These are phyloP conservation scores for Lasiosphaeris hirsuta DNA, from an alignment of 495 filamentous ascomycete genomes.

Conservation along the genomic window DNA sequence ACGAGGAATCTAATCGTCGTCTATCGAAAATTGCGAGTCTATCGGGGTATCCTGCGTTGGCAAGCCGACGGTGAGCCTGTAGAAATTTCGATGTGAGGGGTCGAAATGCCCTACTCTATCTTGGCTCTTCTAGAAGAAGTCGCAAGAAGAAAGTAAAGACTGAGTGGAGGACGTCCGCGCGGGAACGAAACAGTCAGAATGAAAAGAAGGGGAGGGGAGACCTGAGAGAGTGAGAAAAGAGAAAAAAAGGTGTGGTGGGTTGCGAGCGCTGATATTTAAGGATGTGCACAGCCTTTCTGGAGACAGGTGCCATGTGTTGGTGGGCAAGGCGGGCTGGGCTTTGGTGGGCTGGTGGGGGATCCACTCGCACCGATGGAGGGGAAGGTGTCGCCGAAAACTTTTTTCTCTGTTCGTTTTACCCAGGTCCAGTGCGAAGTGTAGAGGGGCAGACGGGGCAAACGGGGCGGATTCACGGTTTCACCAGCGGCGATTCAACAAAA, in stretches of 20 bases:
- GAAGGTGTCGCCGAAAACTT: constrained; percentile 26
- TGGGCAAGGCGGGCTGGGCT: constrained; percentile 5
- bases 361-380: constrained; percentile 24
- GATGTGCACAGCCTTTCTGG: constrained; percentile 22
- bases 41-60: constrained; percentile 24
- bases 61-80: constrained; percentile 23
- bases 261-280: constrained; percentile 27
- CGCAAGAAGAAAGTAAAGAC: constrained; percentile 29
- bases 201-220: constrained; percentile 16
- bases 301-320: not conserved
- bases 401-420: constrained; percentile 17
- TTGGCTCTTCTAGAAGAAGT: constrained; percentile 32
- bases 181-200: constrained; percentile 26
- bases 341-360: constrained; percentile 3
- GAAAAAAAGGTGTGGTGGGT: constrained; percentile 1
- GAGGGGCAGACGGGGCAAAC: no score
- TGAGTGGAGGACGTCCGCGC: constrained; percentile 29
- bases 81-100: constrained; percentile 37
- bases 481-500: not conserved
- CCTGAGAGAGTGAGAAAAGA: constrained; percentile 10
- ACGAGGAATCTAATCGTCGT: not conserved
- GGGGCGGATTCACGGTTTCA: constrained; percentile 6
- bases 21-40: constrained; percentile 21
- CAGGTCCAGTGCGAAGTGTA: not conserved
- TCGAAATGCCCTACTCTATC: constrained; percentile 39